phyloP scores from a whole-genome alignment of 2,329 filamentous ascomycete genomes.

The Epichloe gansuensis region DNA sequence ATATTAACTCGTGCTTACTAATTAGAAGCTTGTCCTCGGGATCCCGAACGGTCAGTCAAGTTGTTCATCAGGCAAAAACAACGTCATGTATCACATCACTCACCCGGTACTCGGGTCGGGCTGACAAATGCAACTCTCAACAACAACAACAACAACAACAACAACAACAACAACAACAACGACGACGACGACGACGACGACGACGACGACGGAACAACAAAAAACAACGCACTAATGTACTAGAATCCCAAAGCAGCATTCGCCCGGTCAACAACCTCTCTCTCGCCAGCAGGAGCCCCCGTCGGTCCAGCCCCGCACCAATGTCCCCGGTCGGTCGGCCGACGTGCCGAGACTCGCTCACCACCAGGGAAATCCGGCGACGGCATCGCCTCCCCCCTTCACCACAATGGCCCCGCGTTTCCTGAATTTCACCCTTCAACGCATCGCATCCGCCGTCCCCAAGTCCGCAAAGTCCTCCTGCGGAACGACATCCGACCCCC shows the following conservation, averaged over 20 bases:
- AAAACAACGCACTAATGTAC: no score
- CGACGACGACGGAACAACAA: no score
- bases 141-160: no score
- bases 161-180: no score
- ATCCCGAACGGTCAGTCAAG: no score
- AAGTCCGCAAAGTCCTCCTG: conserved; percentile 35
- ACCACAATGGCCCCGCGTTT: conserved; percentile 53
- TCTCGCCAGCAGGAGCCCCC: conserved; percentile 21
- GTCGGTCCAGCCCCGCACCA: conserved; percentile 14
- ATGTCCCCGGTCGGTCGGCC: conserved; percentile 29
- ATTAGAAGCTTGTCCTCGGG: conserved; percentile 1
- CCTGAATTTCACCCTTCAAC: conserved; percentile 35
- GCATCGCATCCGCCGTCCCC: conserved; percentile 21
- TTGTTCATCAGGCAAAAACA: no score
- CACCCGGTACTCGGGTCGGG: no score
- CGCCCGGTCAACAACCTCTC: conserved; percentile 24
- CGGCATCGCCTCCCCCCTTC: conserved; percentile 40
- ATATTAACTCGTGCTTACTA: not conserved
- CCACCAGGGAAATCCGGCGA: conserved; percentile 62
- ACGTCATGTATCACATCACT: no score
- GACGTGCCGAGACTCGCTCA: conserved; percentile 44
- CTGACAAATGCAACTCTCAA: no score
- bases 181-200: no score
- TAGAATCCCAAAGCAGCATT: conserved; percentile 33
- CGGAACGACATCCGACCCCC: conserved; percentile 39